Evolutionary conservation across 1,284 basidiomycete species (phyloP).

Genomic region (Fistulinella cinereoalba): DNA sequence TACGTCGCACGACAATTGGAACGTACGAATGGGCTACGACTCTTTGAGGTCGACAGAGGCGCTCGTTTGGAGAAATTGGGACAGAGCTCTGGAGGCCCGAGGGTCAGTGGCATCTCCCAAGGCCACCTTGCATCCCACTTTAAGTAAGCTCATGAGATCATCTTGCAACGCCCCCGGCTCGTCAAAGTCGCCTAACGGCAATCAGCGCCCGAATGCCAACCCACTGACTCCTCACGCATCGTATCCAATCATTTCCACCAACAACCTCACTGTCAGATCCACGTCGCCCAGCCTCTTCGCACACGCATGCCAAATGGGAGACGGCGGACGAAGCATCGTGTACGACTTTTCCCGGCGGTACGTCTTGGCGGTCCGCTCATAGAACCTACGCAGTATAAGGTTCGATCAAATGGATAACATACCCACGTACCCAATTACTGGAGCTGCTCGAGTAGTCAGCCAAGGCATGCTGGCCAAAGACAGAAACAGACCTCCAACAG

Average conservation of each 20-base stretch:
- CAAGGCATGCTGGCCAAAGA: too few species aligned
- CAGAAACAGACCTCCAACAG: conserved; percentile 69
- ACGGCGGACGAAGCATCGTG: conserved; percentile 64
- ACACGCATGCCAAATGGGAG: conserved; percentile 77
- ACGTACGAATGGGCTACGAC: conserved; percentile 61
- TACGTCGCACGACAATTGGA: background rate
- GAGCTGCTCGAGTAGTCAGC: too few species aligned
- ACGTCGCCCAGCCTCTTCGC: conserved; percentile 73
- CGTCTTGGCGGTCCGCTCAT: conserved; percentile 81
- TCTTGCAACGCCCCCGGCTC: conserved; percentile 53
- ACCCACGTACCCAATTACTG: too few species aligned
- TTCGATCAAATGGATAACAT: background rate
- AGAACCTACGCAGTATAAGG: conserved; percentile 59
- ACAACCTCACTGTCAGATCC: conserved; percentile 66
- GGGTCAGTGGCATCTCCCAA: background rate
- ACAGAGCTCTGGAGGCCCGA: conserved; percentile 56
- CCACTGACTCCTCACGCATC: conserved; percentile 42
- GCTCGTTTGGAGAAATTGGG: conserved; percentile 53
- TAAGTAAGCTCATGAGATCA: conserved; percentile 65
- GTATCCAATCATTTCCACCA: conserved; percentile 80
- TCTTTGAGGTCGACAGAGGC: conserved; percentile 65
- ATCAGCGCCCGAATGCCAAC: conserved; percentile 2
- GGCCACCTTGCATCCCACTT: conserved; percentile 41
- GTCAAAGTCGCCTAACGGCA: conserved; percentile 37
- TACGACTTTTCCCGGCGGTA: conserved; percentile 83